phyloP scores from a whole-genome alignment of 2,329 filamentous ascomycete species.

The Phyllosticta paracitricarpa region DNA sequence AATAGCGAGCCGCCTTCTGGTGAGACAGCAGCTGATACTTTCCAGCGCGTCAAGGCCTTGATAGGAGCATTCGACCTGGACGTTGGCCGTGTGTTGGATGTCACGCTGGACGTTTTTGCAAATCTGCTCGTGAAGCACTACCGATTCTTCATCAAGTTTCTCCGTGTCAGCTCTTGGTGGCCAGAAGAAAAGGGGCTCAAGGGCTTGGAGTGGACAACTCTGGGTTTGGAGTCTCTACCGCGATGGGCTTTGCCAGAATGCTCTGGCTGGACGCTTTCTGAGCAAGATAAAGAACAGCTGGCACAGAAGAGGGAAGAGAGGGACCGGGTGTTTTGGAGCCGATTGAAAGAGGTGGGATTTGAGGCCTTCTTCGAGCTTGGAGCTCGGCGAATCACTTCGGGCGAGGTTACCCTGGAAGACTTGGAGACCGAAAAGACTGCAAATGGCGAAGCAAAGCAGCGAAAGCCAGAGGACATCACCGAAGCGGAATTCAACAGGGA shows the following conservation, averaged over 20 bases:
- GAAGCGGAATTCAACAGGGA: slow-evolving; percentile 31
- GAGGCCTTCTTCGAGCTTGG: slow-evolving; percentile 86
- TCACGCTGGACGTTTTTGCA: slow-evolving; percentile 90
- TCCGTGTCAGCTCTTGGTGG: slow-evolving; percentile 95
- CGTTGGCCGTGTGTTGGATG: slow-evolving; percentile 86
- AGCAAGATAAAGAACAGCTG: slow-evolving; percentile 57
- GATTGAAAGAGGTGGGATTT: slow-evolving; percentile 65
- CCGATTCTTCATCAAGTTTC: slow-evolving; percentile 86
- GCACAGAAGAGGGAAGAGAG: slow-evolving; percentile 50
- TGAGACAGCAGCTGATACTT: slow-evolving; percentile 72
- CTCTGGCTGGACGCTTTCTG: slow-evolving; percentile 50
- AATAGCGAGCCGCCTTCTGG: slow-evolving; percentile 62
- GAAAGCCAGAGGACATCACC: slow-evolving; percentile 36
- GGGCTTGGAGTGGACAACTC: slow-evolving; percentile 37
- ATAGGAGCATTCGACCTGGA: slow-evolving; percentile 97
- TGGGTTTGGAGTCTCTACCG: slow-evolving; percentile 60
- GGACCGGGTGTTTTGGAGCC: slow-evolving; percentile 71
- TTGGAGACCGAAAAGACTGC: slow-evolving; percentile 13
- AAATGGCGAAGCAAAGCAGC: slow-evolving; percentile 18
- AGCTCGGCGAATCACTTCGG: slow-evolving; percentile 54
- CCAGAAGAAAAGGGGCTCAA: slow-evolving; percentile 54
- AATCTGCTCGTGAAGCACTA: slow-evolving; percentile 87
- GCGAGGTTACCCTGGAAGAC: slow-evolving; percentile 28
- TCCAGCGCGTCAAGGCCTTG: slow-evolving; percentile 84
- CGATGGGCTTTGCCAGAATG: slow-evolving; percentile 73